Percentiles rank a stretch among this genome's conserved stretches.
phyloP scores from a whole-genome alignment of 1,139 yeast species.

The Yamadazyma jaroonii region DNA sequence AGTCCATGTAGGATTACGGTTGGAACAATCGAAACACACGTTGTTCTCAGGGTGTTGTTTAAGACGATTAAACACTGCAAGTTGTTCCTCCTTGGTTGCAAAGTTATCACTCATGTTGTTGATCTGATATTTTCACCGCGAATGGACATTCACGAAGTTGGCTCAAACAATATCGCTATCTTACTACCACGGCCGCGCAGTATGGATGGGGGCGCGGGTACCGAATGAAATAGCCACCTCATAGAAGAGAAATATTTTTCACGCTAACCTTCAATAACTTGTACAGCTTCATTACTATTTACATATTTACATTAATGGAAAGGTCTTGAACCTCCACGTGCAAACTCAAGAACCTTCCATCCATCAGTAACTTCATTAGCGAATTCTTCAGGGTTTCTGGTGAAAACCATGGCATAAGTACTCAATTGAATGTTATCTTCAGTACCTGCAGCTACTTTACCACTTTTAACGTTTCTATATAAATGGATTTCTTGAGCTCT shows the following conservation, averaged over 20 bases:
- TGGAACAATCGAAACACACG: constrained; percentile 67
- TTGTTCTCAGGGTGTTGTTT: constrained; percentile 71
- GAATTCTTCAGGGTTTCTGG: constrained; percentile 89
- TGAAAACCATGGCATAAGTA: constrained; percentile 93
- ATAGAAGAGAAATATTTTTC: too few species aligned
- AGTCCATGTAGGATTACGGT: constrained; percentile 52
- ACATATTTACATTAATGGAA: constrained; percentile 50
- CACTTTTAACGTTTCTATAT: constrained; percentile 86
- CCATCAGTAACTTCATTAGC: constrained; percentile 92
- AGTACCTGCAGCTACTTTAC: constrained; percentile 94
- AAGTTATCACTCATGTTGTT: constrained; percentile 46
- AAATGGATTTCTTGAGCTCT: constrained; percentile 95
- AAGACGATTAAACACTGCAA: constrained; percentile 54
- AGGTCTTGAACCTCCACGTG: constrained; percentile 89
- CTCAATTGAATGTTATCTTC: constrained; percentile 92
- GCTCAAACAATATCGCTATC: too few species aligned
- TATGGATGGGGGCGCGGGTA: too few species aligned
- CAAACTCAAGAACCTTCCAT: constrained; percentile 95
- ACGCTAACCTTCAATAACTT: too few species aligned
- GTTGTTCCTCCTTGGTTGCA: constrained; percentile 64
- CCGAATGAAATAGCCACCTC: too few species aligned
- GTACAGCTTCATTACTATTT: constrained; percentile 2
- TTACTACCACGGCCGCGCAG: too few species aligned
- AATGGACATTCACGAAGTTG: background rate
- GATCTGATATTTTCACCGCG: background rate